phyloP scores from a whole-genome alignment of 192 early-diverging fungal genomes.

The Entrophospora sp. region DNA sequence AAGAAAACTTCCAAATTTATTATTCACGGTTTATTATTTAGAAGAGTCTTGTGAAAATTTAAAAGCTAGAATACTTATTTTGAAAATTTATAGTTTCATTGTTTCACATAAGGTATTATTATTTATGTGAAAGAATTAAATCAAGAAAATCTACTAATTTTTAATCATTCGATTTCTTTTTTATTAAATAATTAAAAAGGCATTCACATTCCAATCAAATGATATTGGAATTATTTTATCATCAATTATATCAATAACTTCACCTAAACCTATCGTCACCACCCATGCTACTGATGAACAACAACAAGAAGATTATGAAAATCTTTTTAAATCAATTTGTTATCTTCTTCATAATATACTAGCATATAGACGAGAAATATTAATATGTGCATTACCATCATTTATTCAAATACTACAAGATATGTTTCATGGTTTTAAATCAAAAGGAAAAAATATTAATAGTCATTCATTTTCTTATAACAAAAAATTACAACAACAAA shows the following conservation, averaged over 20 bases:
- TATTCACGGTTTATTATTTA: background rate
- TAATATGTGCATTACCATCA: conserved; percentile 41
- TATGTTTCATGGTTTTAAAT: conserved; percentile 53
- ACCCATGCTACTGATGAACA: no score
- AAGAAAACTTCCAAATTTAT: conserved; percentile 5
- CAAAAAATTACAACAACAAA: conserved; percentile 1
- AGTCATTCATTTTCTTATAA: conserved; percentile 4
- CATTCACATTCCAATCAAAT: background rate
- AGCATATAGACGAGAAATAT: conserved; percentile 37
- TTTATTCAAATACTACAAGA: conserved; percentile 43
- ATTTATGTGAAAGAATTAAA: no score
- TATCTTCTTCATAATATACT: conserved; percentile 41
- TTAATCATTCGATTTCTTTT: background rate
- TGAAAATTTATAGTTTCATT: background rate
- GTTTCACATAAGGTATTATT: background rate
- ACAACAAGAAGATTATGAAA: background rate
- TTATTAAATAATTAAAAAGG: background rate
- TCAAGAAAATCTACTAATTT: no score
- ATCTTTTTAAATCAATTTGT: conserved; percentile 7
- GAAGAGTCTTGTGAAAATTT: background rate
- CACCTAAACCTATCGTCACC: background rate
- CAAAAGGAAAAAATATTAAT: conserved; percentile 27
- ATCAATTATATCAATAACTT: background rate
- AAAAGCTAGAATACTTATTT: background rate
- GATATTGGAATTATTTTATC: conserved; percentile 8